A percentile compares a stretch with the other conserved stretches of the same genome.
Conservation (phyloP, 495 filamentous ascomycete genomes). For the Penicillium paradoxum region DNA sequence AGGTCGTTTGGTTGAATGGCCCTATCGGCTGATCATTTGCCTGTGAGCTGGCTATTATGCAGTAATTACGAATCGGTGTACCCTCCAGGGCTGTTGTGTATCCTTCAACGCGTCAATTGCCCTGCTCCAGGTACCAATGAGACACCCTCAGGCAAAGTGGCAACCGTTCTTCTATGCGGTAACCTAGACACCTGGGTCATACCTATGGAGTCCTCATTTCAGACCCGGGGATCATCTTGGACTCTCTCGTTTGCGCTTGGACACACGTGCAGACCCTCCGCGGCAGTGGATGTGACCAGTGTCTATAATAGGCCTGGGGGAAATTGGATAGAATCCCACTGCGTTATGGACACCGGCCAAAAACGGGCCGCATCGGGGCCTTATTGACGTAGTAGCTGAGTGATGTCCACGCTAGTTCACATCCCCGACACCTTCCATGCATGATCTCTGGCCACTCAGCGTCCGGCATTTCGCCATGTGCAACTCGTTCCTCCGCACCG, state of each 20-base stretch:
- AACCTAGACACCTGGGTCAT: neutral
- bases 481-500: neutral
- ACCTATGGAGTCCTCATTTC: too few species aligned
- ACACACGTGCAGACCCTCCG: too few species aligned
- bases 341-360: neutral
- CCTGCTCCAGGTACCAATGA: too few species aligned
- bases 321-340: neutral
- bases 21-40: neutral
- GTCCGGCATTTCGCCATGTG: constrained; percentile 1
- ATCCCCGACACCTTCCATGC: neutral
- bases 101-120: too few species aligned
- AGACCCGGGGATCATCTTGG: too few species aligned
- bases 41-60: too few species aligned
- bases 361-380: constrained; percentile 3
- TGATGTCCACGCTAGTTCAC: neutral
- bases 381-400: constrained; percentile 3
- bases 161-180: too few species aligned
- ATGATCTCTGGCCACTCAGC: constrained; percentile 5
- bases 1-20: too few species aligned
- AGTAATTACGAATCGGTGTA: too few species aligned
- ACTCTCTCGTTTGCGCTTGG: too few species aligned
- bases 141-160: neutral
- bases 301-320: neutral
- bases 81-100: too few species aligned
- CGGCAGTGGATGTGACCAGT: too few species aligned